Conservation (phyloP, 176 grass and related monocot species). For the Puccinellia tenuiflora region DNA sequence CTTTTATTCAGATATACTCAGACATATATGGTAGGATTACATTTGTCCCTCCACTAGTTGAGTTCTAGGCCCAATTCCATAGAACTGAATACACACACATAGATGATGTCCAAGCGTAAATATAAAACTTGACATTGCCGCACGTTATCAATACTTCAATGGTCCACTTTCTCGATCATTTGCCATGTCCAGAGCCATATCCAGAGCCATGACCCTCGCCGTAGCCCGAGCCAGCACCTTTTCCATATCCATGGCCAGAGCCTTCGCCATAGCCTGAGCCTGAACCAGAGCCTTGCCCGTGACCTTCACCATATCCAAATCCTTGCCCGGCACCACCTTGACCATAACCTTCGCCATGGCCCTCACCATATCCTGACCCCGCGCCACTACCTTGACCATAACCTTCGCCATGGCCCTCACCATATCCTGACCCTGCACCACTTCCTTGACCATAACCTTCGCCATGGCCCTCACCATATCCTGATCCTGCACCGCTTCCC, state of each 20-base stretch:
- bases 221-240: constrained; percentile 5
- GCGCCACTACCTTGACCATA: too few species aligned
- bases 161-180: not conserved
- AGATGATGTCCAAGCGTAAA: not conserved
- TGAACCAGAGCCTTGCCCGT: constrained; percentile 11
- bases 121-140: not conserved
- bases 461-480: not conserved
- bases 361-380: too few species aligned
- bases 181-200: constrained; percentile 3
- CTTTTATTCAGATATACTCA: not conserved
- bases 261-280: constrained; percentile 8
- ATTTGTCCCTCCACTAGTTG: not conserved
- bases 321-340: not conserved
- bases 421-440: too few species aligned
- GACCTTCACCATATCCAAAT: not conserved
- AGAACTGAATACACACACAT: not conserved
- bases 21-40: not conserved
- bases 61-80: not conserved
- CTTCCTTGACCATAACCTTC: not conserved
- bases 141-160: not conserved
- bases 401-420: too few species aligned
- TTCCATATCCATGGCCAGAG: not conserved
- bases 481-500: not conserved
- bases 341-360: too few species aligned
- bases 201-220: constrained; percentile 32